A percentile compares a stretch with the other conserved stretches of the same genome.
Evolutionary conservation across 116 monocot species (phyloP).

Genomic region (Trichopus zeylanicus): DNA sequence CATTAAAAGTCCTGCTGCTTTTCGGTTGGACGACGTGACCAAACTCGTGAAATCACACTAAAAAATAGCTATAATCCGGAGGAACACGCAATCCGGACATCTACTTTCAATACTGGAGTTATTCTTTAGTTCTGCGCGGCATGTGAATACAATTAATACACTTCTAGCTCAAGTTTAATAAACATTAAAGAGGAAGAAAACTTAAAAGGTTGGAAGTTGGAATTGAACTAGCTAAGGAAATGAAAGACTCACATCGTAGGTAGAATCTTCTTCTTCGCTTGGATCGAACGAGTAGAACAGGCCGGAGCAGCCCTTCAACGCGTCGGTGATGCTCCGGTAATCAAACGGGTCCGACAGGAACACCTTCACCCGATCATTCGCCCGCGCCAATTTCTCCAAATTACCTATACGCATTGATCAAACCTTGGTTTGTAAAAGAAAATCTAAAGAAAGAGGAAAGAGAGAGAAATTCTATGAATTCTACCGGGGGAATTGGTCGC

Average conservation of each 20-base stretch:
- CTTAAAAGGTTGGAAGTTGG: neutral
- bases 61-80: no score
- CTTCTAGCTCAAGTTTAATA: no score
- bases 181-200: neutral
- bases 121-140: no score
- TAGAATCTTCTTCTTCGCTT: constrained; percentile 28
- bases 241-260: constrained; percentile 38
- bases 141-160: neutral
- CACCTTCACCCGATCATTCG: constrained; percentile 25
- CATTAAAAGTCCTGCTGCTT: no score
- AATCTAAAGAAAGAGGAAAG: neutral
- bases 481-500: constrained; percentile 33
- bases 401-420: constrained; percentile 8
- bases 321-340: constrained; percentile 53
- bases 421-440: neutral
- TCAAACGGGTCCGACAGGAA: constrained; percentile 59
- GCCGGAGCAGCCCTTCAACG: constrained; percentile 49
- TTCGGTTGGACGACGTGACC: no score
- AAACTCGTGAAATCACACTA: no score
- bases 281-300: constrained; percentile 41
- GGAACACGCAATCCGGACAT: no score
- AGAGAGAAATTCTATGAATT: neutral
- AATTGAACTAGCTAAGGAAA: neutral
- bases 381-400: constrained; percentile 16
- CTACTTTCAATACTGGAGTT: no score